phyloP scores from a whole-genome alignment of 257 asterid species.

The Nicotiana knightiana region DNA sequence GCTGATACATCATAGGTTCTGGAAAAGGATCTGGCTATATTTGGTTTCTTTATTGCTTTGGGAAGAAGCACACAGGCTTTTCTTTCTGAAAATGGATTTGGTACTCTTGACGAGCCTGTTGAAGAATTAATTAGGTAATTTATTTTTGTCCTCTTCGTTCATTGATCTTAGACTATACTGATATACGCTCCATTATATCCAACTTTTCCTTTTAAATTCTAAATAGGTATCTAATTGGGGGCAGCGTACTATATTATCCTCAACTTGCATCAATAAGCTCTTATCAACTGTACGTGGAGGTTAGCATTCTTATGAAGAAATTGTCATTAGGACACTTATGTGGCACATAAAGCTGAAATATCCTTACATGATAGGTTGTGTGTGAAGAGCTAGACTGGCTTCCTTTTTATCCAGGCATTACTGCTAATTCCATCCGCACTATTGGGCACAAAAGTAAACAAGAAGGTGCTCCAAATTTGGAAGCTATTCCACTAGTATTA shows the following conservation, averaged over 20 bases:
- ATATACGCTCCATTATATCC: background rate
- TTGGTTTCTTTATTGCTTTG: conserved; percentile 95
- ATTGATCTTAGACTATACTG: background rate
- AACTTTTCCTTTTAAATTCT: background rate
- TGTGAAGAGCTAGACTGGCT: conserved; percentile 99
- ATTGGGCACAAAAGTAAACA: conserved; percentile 50
- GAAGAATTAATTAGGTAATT: conserved; percentile 73
- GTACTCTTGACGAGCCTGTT: conserved; percentile 53
- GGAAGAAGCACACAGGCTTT: conserved; percentile 81
- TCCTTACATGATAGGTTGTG: conserved; percentile 61
- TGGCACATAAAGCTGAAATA: conserved; percentile 21
- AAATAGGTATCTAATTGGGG: conserved; percentile 88
- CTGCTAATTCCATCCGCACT: conserved; percentile 36
- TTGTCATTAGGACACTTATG: conserved; percentile 9
- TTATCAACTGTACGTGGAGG: conserved; percentile 99
- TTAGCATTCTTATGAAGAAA: conserved; percentile 42
- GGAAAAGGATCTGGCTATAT: conserved; percentile 91
- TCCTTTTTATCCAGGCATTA: conserved; percentile 81
- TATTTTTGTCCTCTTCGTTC: conserved; percentile 4
- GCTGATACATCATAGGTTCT: conserved; percentile 49
- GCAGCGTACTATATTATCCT: conserved; percentile 91
- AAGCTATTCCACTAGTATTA: conserved; percentile 70
- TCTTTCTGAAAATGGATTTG: conserved; percentile 70
- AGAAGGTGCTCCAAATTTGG: conserved; percentile 57
- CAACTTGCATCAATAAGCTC: conserved; percentile 95